phyloP scores from a whole-genome alignment of 1,284 basidiomycete species.

The Rhodotorula mucilaginosa region DNA sequence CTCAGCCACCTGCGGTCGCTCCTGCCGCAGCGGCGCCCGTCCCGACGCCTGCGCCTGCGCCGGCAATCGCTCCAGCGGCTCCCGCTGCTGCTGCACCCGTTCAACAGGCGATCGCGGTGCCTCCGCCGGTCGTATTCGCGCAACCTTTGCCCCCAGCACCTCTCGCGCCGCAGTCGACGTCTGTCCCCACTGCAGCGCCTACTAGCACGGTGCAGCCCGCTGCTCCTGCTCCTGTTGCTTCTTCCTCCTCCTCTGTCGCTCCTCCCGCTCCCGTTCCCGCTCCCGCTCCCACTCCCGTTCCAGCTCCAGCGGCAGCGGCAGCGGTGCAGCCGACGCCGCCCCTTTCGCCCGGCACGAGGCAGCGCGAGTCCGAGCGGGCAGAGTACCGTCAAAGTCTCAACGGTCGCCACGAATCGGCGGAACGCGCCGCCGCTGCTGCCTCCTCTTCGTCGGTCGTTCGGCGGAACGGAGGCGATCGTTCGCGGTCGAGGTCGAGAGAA shows the following conservation, averaged over 20 bases:
- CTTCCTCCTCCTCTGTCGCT: neutral
- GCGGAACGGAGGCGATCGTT: too few species aligned
- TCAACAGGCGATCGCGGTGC: too few species aligned
- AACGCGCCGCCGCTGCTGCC: neutral
- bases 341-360: neutral
- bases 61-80: neutral
- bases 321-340: too few species aligned
- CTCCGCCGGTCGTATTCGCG: too few species aligned
- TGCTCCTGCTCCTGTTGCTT: neutral
- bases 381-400: neutral
- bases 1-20: neutral
- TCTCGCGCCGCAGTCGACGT: too few species aligned
- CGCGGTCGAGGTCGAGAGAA: neutral
- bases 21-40: neutral
- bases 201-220: neutral
- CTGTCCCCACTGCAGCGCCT: too few species aligned
- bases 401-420: neutral
- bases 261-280: neutral
- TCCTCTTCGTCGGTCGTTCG: too few species aligned
- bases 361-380: conserved; percentile 15
- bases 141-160: too few species aligned
- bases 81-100: neutral
- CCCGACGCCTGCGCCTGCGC: neutral
- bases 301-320: too few species aligned
- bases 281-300: too few species aligned